Evolutionary conservation across 1,139 yeast species (phyloP).

Genomic region (Yamadazyma atmosphaerica): DNA sequence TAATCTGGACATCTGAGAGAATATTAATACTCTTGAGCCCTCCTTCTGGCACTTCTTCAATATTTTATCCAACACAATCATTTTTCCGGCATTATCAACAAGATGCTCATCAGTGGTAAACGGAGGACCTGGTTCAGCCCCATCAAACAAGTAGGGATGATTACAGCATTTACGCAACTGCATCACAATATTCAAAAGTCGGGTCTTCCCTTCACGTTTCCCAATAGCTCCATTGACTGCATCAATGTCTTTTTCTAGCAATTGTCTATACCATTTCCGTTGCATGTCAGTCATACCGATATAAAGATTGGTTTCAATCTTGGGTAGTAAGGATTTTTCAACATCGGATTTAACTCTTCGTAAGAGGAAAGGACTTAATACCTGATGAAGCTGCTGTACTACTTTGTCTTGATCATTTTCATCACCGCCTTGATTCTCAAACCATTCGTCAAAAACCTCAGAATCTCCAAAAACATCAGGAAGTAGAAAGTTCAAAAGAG

Average conservation of each 20-base stretch:
- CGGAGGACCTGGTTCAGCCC: constrained; percentile 99
- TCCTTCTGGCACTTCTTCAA: constrained; percentile 67
- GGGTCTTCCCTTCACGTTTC: constrained; percentile 85
- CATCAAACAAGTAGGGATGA: constrained; percentile 95
- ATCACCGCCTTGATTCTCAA: constrained; percentile 39
- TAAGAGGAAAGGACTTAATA: constrained; percentile 81
- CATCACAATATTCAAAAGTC: constrained; percentile 92
- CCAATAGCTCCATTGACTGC: constrained; percentile 94
- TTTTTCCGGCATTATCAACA: constrained; percentile 83
- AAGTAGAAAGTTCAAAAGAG: constrained; percentile 78
- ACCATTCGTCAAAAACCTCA: constrained; percentile 90
- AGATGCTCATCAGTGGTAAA: constrained; percentile 95
- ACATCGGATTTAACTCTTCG: constrained; percentile 93
- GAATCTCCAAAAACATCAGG: constrained; percentile 96
- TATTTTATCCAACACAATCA: constrained; percentile 84
- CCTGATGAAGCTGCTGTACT: constrained; percentile 82
- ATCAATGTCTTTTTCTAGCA: constrained; percentile 90
- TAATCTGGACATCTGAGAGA: constrained; percentile 93
- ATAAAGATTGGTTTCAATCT: constrained; percentile 84
- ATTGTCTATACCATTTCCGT: constrained; percentile 81
- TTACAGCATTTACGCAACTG: constrained; percentile 95
- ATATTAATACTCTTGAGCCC: constrained; percentile 89
- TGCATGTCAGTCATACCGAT: constrained; percentile 97
- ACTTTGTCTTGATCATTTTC: constrained; percentile 59
- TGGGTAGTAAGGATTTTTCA: constrained; percentile 86